Evolutionary conservation across 169 alveolate genomes (phyloP), one percentile per base, ranked within the genome.

Genomic region (Haemoproteus tartakovskyi): DNA sequence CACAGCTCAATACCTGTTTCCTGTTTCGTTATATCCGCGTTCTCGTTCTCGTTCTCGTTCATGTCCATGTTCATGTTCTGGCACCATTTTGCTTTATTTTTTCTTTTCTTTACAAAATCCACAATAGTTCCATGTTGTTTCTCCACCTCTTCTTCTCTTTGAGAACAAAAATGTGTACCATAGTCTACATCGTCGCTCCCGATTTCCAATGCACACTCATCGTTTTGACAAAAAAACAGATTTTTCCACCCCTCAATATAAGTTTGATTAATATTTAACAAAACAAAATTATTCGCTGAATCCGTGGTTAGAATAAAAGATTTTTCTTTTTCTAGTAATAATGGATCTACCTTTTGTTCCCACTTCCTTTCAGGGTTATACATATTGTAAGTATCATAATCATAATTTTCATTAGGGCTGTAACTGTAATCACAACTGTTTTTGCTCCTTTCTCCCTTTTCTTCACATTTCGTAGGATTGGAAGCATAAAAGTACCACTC

Each of bases 181-280:
- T 46, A 21, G 2, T n/a, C 18, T 3, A 54, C 78, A 19, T 74
- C 84, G 5, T 74, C 78, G 0, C 47, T 29, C 9, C 54, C 46
- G 21, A 74, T 56, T 3, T 26, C 60, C 24, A 74, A 21, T 16
- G 47, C 46, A 46, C 36, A 74, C 59, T 36, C 61, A 74, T 74
- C 84, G 59, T 74, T 74, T 57, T 74, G 43, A 27, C 78, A 74
- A 57, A 74, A 74, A n/a, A 57, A 37, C 6, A 43, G 21, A n/a
- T 12, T 19, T 21, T 29, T 21, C 2, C 46, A 45, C 8, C 59
- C 51, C 1, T 74, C 52, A 47, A 26, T 57, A 24, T 74, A 22
- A 8, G 38, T 29, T 18, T 45, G 38, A 26, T 36, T 56, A 16
- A 74, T 19, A 57, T 74, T 74, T 36, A 74, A 9, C 8, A 74